These are phyloP conservation scores for Cercophora scortea DNA, from an alignment of 495 filamentous ascomycete species.

Conservation along the genomic window DNA sequence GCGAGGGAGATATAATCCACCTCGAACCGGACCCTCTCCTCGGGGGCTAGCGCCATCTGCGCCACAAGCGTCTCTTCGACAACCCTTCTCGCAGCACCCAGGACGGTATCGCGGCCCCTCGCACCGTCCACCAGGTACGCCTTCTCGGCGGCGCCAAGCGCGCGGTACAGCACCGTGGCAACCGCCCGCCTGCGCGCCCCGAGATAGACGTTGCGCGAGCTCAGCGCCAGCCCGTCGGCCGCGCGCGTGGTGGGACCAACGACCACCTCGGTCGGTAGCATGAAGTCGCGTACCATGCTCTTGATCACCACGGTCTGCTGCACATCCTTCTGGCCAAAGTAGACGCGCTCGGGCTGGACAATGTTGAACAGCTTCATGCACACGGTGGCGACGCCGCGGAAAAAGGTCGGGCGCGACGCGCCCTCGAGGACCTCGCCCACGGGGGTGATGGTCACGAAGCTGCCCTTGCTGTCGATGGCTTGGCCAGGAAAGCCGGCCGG, in stretches of 20 bases:
- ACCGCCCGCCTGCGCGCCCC: conserved; percentile 63
- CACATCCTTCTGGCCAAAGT: conserved; percentile 97
- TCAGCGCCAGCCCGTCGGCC: conserved; percentile 81
- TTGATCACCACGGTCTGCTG: conserved; percentile 91
- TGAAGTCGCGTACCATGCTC: conserved; percentile 81
- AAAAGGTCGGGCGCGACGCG: conserved; percentile 83
- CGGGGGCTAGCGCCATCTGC: conserved; percentile 54
- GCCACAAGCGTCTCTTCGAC: conserved; percentile 41
- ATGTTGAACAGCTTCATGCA: conserved; percentile 98
- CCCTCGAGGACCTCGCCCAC: conserved; percentile 76
- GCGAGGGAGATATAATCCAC: conserved; percentile 88
- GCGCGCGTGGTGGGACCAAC: conserved; percentile 72
- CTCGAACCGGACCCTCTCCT: conserved; percentile 63
- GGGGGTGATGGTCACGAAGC: conserved; percentile 90
- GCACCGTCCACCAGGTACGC: conserved; percentile 49
- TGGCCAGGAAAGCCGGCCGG: conserved; percentile 77
- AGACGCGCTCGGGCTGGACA: conserved; percentile 76
- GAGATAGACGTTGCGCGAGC: conserved; percentile 89
- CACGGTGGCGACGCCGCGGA: conserved; percentile 90
- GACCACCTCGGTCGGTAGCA: conserved; percentile 66
- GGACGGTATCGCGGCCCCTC: conserved; percentile 51
- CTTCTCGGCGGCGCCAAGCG: conserved; percentile 62
- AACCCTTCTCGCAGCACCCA: conserved; percentile 56
- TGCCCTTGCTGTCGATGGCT: conserved; percentile 65
- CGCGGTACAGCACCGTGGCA: conserved; percentile 60